phyloP scores from a whole-genome alignment of 305 asterid species.

The Ajuga reptans region DNA sequence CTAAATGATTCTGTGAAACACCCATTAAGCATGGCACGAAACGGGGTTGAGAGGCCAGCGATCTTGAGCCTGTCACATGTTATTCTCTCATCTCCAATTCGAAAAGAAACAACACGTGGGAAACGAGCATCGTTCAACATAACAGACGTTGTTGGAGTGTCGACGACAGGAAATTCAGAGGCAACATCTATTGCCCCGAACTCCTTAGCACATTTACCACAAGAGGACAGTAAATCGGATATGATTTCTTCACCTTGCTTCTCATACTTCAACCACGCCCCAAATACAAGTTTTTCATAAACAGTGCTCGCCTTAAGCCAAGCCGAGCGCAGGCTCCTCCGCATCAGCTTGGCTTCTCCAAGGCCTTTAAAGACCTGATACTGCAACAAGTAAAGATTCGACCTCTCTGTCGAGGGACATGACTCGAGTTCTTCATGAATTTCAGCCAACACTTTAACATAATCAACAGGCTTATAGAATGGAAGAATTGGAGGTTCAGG shows the following conservation, averaged over 20 bases:
- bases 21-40: conserved; percentile 82
- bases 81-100: conserved; percentile 62
- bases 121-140: conserved; percentile 14
- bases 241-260: conserved; percentile 74
- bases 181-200: conserved; percentile 62
- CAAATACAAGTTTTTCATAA: conserved; percentile 74
- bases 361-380: conserved; percentile 90
- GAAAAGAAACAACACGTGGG: conserved; percentile 46
- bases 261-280: conserved; percentile 90
- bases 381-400: conserved; percentile 71
- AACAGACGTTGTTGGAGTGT: conserved; percentile 18
- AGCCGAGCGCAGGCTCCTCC: conserved; percentile 82
- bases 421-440: conserved; percentile 89
- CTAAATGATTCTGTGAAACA: conserved; percentile 62
- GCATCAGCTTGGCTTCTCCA: conserved; percentile 83
- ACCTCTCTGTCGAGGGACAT: conserved; percentile 56
- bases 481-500: conserved; percentile 82
- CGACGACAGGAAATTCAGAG: conserved; percentile 48
- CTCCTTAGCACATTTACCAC: conserved; percentile 73
- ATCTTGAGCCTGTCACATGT: conserved; percentile 63
- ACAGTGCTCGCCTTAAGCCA: conserved; percentile 64
- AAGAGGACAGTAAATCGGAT: conserved; percentile 63
- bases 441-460: conserved; percentile 80
- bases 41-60: conserved; percentile 76
- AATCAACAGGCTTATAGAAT: conserved; percentile 75